phyloP scores from a whole-genome alignment of 306 rosid genomes.

The Senna tora region DNA sequence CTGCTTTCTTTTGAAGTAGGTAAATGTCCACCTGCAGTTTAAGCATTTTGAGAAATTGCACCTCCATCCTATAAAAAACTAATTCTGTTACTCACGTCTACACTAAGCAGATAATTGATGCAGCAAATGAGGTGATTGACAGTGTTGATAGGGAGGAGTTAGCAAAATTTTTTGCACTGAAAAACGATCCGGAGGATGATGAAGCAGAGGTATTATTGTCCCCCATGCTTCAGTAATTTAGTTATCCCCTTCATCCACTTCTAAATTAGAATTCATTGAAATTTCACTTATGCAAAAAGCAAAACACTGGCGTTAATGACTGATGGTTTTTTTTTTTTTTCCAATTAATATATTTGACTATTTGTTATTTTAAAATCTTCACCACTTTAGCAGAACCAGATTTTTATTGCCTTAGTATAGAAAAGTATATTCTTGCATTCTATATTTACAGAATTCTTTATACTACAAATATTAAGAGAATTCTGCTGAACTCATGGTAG shows the following conservation, averaged over 20 bases:
- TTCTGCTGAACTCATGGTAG: neutral
- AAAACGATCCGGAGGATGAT: slow-evolving; percentile 86
- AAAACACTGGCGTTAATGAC: slow-evolving; percentile 14
- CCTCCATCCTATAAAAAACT: neutral
- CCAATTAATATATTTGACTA: too few species aligned
- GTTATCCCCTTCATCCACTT: slow-evolving; percentile 26
- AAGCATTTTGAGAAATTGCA: neutral
- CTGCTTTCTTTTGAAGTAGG: neutral
- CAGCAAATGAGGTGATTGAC: slow-evolving; percentile 78
- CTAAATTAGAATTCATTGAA: slow-evolving; percentile 18
- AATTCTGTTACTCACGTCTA: slow-evolving; percentile 1
- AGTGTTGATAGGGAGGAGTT: slow-evolving; percentile 86
- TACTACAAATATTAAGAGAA: neutral
- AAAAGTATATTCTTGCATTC: neutral
- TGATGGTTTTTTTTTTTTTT: neutral
- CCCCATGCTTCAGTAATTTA: slow-evolving; percentile 9
- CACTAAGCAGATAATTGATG: slow-evolving; percentile 72
- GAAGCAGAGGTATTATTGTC: slow-evolving; percentile 72
- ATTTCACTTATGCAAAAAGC: neutral
- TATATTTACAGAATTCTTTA: neutral
- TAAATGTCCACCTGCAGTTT: neutral
- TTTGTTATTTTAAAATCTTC: neutral
- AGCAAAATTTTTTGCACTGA: slow-evolving; percentile 64
- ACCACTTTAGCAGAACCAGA: neutral
- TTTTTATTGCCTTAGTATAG: neutral